These are phyloP conservation scores for Fusarium chlamydosporum DNA, from an alignment of 2,329 filamentous ascomycete genomes.

Conservation along the genomic window DNA sequence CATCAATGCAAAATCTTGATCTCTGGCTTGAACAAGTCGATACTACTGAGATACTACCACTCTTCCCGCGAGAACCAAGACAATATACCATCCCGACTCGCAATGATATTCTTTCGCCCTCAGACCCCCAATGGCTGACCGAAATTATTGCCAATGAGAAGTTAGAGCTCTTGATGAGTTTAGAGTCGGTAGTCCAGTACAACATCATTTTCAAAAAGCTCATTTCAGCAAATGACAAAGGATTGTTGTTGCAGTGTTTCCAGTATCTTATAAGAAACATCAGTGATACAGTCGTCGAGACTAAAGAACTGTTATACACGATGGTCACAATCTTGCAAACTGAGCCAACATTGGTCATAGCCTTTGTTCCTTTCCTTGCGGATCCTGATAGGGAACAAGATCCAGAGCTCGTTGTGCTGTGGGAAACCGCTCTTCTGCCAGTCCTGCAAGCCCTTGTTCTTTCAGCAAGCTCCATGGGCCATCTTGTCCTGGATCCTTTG, in stretches of 20 bases:
- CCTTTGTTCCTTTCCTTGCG: background rate
- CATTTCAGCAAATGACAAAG: background rate
- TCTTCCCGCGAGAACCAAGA: background rate
- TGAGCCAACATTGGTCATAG: conserved; percentile 3
- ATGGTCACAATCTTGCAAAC: background rate
- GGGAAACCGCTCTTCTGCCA: background rate
- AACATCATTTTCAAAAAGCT: background rate
- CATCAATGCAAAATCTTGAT: conserved; percentile 2
- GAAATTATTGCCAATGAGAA: background rate
- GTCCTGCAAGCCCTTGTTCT: conserved; percentile 15
- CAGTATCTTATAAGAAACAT: background rate
- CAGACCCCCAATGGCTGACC: conserved; percentile 8
- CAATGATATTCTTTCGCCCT: background rate
- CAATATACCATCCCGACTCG: background rate
- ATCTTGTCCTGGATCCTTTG: conserved; percentile 26
- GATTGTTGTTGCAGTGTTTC: background rate
- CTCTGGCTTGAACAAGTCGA: conserved; percentile 12
- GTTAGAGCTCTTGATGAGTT: background rate
- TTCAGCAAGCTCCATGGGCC: conserved; percentile 11
- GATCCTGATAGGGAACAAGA: background rate
- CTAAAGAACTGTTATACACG: rapidly evolving
- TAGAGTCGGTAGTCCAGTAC: conserved; percentile 5
- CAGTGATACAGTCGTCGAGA: rapidly evolving
- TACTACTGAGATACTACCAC: background rate
- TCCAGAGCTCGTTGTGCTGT: rapidly evolving